Evolutionary conservation across 2,329 filamentous ascomycete genomes (phyloP).

Genomic region (Graphilbum sp.): DNA sequence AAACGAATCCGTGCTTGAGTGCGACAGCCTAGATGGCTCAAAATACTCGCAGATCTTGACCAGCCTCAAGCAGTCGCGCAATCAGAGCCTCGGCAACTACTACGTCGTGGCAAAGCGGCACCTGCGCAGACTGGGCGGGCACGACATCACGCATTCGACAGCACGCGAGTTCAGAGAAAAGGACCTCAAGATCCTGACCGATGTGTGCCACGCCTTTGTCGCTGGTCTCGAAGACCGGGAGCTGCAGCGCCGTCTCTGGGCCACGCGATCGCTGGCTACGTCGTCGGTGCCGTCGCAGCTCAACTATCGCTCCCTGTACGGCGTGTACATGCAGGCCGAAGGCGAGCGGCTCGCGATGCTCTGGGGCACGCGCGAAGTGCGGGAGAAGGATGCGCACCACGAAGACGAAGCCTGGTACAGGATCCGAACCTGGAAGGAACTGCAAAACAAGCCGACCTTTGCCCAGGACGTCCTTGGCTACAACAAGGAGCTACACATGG

Average conservation of each 20-base stretch:
- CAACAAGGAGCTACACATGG: slow-evolving; percentile 34
- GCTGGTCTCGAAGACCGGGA: slow-evolving; percentile 30
- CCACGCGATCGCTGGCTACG: slow-evolving; percentile 30
- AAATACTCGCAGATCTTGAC: slow-evolving; percentile 5
- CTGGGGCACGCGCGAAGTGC: slow-evolving; percentile 23
- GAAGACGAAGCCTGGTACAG: slow-evolving; percentile 20
- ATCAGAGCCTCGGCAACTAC: slow-evolving; percentile 27
- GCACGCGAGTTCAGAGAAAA: slow-evolving; percentile 21
- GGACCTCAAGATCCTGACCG: slow-evolving; percentile 33
- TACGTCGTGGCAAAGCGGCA: slow-evolving; percentile 31
- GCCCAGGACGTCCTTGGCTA: slow-evolving; percentile 30
- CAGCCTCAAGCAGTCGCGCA: slow-evolving; percentile 23
- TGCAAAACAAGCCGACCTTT: slow-evolving; percentile 23
- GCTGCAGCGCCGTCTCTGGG: slow-evolving; percentile 27
- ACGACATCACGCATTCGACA: slow-evolving; percentile 33
- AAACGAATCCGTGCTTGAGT: slow-evolving; percentile 4
- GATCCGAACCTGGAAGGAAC: slow-evolving; percentile 28
- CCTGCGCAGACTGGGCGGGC: slow-evolving; percentile 29
- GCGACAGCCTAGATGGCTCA: slow-evolving; percentile 3
- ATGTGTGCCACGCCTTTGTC: slow-evolving; percentile 36
- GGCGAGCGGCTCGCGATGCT: slow-evolving; percentile 35
- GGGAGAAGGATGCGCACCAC: slow-evolving; percentile 17
- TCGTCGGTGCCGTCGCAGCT: slow-evolving; percentile 12
- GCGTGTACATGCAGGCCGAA: slow-evolving; percentile 36
- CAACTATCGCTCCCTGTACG: slow-evolving; percentile 31